Evolutionary conservation across 345 rosid genomes (phyloP), one percentile per base, ranked within the genome.

Genomic region (Brassica napus): DNA sequence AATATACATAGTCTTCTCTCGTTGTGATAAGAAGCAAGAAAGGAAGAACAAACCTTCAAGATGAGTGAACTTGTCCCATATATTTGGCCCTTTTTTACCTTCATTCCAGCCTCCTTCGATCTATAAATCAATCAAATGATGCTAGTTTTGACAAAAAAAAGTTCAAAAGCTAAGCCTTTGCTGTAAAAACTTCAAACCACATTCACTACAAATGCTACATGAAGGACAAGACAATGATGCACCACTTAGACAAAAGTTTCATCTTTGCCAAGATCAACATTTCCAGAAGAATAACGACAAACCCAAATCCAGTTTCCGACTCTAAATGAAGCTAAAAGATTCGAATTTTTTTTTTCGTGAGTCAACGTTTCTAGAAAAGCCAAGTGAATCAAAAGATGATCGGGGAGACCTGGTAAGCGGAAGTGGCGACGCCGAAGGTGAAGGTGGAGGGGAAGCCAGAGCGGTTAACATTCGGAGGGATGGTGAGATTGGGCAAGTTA

Each of bases 21-120:
- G 6, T 37, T 18, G 7, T 2, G 6, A 59, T 42, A 6, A 55
- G 65, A 64, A 23, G 49, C 24, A 31, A 61, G 65, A 31, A 76
- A 71, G 37, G 5, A 64, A 67, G 8, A 8, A 12, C 8, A 71
- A 34, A 88, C 97, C 98, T 85, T 86, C 76, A 8, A 79, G 74
- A 68, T 82, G 97, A n/a, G 95, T 55, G 74, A 92, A 92, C 75
- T 85, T 88, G 71, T 92, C 98, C 98, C 98, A 92, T 70, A 92
- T 91, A 77, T 88, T 86, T 52, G 92, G 84, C 59, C 97, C 98
- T 67, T 90, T 86, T 7, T 89, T 87, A 24, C 93, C 98, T 63
- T 89, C 98, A 39, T 77, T 77, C 82, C 86, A 78, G 7, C 87
- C 98, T 80, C 98, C 98, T 89, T 94, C 98, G 78, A 94, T 88